Evolutionary conservation across 805 yeast species (phyloP).

Genomic region (Ogataea saltuana): DNA sequence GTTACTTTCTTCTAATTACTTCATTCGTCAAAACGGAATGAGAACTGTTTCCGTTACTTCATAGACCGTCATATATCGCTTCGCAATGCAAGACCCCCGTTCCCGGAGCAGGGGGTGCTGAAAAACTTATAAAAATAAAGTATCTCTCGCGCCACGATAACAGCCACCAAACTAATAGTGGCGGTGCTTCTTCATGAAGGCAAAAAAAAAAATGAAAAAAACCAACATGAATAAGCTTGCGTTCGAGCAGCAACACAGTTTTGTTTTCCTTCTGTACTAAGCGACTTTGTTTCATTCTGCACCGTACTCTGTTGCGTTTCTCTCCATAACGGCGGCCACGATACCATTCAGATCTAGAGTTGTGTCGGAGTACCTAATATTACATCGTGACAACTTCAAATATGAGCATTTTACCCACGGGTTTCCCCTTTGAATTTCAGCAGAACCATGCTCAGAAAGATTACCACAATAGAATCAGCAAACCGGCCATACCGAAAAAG

Average conservation of each 20-base stretch:
- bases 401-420: constrained; percentile 14
- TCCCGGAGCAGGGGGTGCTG: background rate
- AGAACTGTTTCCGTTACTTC: background rate
- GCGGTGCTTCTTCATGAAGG: constrained; percentile 9
- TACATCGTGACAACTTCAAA: too few species aligned
- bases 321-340: too few species aligned
- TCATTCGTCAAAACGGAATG: too few species aligned
- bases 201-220: constrained; percentile 2
- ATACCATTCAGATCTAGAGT: too few species aligned
- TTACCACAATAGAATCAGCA: constrained; percentile 16
- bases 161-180: too few species aligned
- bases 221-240: background rate
- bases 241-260: background rate
- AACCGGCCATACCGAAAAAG: constrained; percentile 19
- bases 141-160: too few species aligned
- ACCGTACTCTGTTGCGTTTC: background rate
- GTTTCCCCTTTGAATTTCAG: constrained; percentile 14
- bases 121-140: too few species aligned
- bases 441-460: constrained; percentile 16
- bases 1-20: too few species aligned
- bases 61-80: background rate
- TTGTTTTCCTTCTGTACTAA: background rate
- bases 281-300: background rate
- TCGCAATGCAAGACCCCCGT: background rate
- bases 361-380: too few species aligned